Base-by-base conservation (phyloP, 2,329 filamentous ascomycete genomes). In the Cercospora janseana region DNA sequence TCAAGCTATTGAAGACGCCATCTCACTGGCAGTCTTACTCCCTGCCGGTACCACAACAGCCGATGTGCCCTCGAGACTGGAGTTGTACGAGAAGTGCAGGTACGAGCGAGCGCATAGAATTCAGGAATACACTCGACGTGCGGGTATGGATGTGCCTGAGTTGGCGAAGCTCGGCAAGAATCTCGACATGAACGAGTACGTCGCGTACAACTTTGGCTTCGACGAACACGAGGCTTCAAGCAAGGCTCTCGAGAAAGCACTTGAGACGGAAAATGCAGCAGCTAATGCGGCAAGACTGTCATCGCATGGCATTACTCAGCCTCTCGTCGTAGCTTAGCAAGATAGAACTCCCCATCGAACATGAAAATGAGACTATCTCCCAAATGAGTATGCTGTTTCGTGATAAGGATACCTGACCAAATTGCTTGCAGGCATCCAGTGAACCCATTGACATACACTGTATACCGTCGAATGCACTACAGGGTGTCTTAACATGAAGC, bases 1-100 rank as follows among this genome's bases (percentile, higher is more conserved):
- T 0, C 73, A 79, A 52, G 84, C 84, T 0, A 85, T 87, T 34
- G 83, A 88, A 62, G 84, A 87, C 55, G 82, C 78, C 0, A 78
- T 77, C 0, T 75, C 81, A 0, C 63, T 87, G 0, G 75, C 73
- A 0, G 75, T 78, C 1, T 69, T 87, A 6, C 69, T 87, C 0
- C 74, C 76, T 6, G 13, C 28, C 20, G 27, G 41, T 9, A 44
- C 41, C n/a, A 20, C 10, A 0, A 53, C 56, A 0, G 62, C 69
- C 0, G 77, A 80, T 0, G 68, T 86, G 0, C 68, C 75, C 0
- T 75, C 78, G 4, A 73, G 83, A 0, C 67, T 87, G 6, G 71
- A 72, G 44, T 67, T 87, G 0, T 74, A 85, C 57, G 70, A 85
- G 53, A 68, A 77, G 31, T 77, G 79, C 40, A 72, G 85, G 7